Evolutionary conservation across 805 yeast species (phyloP).

Genomic region (Starmera amethionina): DNA sequence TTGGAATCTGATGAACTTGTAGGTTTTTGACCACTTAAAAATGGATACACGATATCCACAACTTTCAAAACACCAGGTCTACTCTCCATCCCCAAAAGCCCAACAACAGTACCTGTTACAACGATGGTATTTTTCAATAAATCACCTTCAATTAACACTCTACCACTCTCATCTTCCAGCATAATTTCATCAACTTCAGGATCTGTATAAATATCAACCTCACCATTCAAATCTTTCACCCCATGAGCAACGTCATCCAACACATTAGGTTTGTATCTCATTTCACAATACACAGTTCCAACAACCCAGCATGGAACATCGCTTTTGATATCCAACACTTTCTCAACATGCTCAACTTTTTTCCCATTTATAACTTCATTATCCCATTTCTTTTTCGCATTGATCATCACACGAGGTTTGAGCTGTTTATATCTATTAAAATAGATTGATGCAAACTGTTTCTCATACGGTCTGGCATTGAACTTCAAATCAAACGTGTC

Average conservation of each 20-base stretch:
- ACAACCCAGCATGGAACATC: constrained; percentile 68
- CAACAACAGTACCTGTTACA: constrained; percentile 87
- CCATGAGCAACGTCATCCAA: constrained; percentile 66
- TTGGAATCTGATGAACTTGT: constrained; percentile 20
- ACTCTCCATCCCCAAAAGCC: constrained; percentile 77
- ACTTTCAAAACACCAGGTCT: constrained; percentile 78
- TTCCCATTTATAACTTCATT: constrained; percentile 30
- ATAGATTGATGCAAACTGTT: constrained; percentile 53
- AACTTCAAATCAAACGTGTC: constrained; percentile 11
- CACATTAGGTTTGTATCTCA: constrained; percentile 79
- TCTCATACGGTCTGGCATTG: constrained; percentile 33
- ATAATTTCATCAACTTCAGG: constrained; percentile 49
- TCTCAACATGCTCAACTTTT: constrained; percentile 30
- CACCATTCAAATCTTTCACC: constrained; percentile 28
- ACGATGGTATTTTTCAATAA: constrained; percentile 44
- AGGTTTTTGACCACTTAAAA: constrained; percentile 42
- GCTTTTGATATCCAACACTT: constrained; percentile 51
- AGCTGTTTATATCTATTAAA: constrained; percentile 39
- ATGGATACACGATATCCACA: constrained; percentile 70
- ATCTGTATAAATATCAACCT: constrained; percentile 39
- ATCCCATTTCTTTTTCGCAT: constrained; percentile 49
- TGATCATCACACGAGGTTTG: constrained; percentile 34
- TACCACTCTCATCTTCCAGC: constrained; percentile 90
- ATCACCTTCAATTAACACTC: constrained; percentile 63
- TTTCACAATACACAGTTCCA: constrained; percentile 80